Evolutionary conservation across 768 basidiomycete species (phyloP).

Genomic region (Cystobasidium tubakii): DNA sequence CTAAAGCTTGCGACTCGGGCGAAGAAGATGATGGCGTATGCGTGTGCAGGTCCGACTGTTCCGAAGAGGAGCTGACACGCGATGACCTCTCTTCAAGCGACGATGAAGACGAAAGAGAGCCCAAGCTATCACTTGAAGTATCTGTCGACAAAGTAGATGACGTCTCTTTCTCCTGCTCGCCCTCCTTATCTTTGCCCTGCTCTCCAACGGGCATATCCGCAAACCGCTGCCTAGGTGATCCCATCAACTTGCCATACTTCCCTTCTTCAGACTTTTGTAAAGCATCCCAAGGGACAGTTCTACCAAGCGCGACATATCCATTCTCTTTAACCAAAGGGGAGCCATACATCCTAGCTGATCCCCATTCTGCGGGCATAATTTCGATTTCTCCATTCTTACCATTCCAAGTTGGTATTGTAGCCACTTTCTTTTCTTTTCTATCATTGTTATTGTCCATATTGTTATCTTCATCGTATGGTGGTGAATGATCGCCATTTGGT

Average conservation of each 20-base stretch:
- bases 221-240: constrained; percentile 26
- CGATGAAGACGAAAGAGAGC: constrained; percentile 1
- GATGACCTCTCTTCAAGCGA: neutral
- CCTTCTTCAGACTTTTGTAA: constrained; percentile 25
- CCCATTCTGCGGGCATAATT: constrained; percentile 40
- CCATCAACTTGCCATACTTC: constrained; percentile 31
- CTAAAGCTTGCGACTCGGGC: neutral
- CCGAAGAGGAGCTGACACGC: neutral
- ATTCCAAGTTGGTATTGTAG: constrained; percentile 10
- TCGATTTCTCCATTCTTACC: constrained; percentile 12
- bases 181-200: neutral
- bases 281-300: constrained; percentile 34
- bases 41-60: neutral
- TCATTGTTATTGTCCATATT: neutral
- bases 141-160: neutral
- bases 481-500: neutral
- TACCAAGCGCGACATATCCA: constrained; percentile 35
- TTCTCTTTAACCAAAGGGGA: constrained; percentile 43
- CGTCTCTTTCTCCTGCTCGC: neutral
- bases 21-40: neutral
- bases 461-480: constrained; percentile 9
- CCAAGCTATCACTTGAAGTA: neutral
- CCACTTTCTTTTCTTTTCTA: neutral
- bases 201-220: constrained; percentile 3
- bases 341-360: constrained; percentile 44